Percentiles rank a stretch among this genome's conserved stretches.
phyloP scores from a whole-genome alignment of 106 monocot genomes.

The Phalaenopsis aphrodite region DNA sequence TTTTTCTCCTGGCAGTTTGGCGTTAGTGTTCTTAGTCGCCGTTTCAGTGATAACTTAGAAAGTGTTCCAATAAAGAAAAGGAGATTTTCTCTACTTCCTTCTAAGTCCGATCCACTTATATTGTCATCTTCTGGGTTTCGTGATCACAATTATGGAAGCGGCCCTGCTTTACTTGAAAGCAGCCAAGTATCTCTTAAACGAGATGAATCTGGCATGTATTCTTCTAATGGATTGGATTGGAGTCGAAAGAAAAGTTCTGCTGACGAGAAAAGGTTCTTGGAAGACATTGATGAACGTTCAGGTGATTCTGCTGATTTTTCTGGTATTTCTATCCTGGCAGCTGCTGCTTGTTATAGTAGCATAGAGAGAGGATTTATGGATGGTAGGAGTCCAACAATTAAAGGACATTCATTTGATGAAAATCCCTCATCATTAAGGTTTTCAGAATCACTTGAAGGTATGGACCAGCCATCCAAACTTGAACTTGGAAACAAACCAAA shows the following conservation, averaged over 20 bases:
- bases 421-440: conserved; percentile 6
- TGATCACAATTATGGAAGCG: neutral
- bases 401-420: conserved; percentile 11
- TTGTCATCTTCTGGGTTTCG: conserved; percentile 18
- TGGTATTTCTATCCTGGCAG: conserved; percentile 88
- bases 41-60: conserved; percentile 55
- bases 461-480: neutral
- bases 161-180: conserved; percentile 6
- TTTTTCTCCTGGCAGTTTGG: conserved; percentile 53
- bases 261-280: conserved; percentile 5
- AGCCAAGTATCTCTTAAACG: conserved; percentile 10
- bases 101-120: conserved; percentile 35
- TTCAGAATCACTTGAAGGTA: conserved; percentile 10
- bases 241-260: neutral
- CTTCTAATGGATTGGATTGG: neutral
- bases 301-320: conserved; percentile 35
- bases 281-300: neutral
- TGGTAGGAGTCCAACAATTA: conserved; percentile 11
- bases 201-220: conserved; percentile 1
- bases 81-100: conserved; percentile 34
- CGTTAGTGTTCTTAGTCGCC: conserved; percentile 72
- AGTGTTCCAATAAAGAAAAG: conserved; percentile 93
- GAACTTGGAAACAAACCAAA: neutral
- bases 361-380: conserved; percentile 12
- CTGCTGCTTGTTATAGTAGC: conserved; percentile 69